Percentiles rank a stretch among this genome's conserved stretches.
These are phyloP conservation scores for Schizosaccharomyces versatilis DNA, from an alignment of 1,139 yeast genomes.

Conservation along the genomic window DNA sequence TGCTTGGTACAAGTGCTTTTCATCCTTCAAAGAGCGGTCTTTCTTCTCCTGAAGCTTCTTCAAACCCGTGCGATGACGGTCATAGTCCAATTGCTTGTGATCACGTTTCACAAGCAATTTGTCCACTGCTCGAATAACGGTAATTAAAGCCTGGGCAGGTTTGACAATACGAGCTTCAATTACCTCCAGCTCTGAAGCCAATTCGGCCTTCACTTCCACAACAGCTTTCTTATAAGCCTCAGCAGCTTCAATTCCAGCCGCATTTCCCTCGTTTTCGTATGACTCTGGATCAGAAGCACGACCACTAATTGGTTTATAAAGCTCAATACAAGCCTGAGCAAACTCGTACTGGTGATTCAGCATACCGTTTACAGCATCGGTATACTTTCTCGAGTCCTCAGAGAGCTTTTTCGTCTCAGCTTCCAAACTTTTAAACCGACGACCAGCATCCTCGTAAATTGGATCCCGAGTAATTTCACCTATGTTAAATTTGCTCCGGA, in stretches of 20 bases:
- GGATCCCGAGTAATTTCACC: conserved; percentile 30
- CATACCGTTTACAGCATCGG: conserved; percentile 81
- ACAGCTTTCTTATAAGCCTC: conserved; percentile 80
- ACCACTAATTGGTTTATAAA: conserved; percentile 89
- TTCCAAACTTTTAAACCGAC: conserved; percentile 84
- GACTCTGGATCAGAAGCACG: conserved; percentile 74
- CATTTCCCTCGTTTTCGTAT: conserved; percentile 72
- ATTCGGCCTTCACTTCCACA: conserved; percentile 56
- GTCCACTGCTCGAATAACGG: conserved; percentile 58
- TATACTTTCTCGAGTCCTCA: conserved; percentile 75
- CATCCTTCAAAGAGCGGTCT: conserved; percentile 69
- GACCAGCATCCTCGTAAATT: conserved; percentile 82
- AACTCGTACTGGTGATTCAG: conserved; percentile 79
- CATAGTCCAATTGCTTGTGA: conserved; percentile 85
- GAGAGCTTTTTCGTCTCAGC: conserved; percentile 70
- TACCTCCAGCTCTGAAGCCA: conserved; percentile 81
- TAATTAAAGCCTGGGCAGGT: conserved; percentile 80
- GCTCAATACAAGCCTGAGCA: conserved; percentile 81
- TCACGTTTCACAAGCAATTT: conserved; percentile 90
- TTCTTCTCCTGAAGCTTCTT: conserved; percentile 60
- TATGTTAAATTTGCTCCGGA: conserved; percentile 56
- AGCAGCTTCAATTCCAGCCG: conserved; percentile 85
- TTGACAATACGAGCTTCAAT: conserved; percentile 72
- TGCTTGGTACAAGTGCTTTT: conserved; percentile 66
- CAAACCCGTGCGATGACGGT: conserved; percentile 50